A percentile compares a stretch with the other conserved stretches of the same genome.
These are phyloP conservation scores for Cardamine resedifolia DNA, from an alignment of 345 rosid species.

Conservation along the genomic window DNA sequence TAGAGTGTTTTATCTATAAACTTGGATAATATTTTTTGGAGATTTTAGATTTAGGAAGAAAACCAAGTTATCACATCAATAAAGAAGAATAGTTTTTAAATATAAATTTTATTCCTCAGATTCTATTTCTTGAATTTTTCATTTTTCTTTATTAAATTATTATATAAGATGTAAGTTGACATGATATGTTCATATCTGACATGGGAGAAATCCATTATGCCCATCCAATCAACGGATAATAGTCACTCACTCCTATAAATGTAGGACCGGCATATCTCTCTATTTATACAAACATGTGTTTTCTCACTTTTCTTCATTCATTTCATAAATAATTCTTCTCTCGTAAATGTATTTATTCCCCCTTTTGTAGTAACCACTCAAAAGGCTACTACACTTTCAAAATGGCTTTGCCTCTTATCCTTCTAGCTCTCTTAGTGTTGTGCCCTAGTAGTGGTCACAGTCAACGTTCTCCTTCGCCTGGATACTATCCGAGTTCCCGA, in stretches of 20 bases:
- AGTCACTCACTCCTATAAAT: conserved; percentile 24
- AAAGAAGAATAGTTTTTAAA: background rate
- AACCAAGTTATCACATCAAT: background rate
- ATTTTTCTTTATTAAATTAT: background rate
- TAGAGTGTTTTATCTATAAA: background rate
- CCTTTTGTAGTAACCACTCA: conserved; percentile 28
- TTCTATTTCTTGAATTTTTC: background rate
- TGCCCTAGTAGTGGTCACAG: conserved; percentile 26
- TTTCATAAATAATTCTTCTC: conserved; percentile 8
- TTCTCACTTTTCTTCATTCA: conserved; percentile 32
- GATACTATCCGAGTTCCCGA: conserved; percentile 70
- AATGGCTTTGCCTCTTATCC: conserved; percentile 45
- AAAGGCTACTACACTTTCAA: background rate
- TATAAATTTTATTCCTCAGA: background rate
- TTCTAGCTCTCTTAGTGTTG: conserved; percentile 36
- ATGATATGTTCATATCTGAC: conserved; percentile 17
- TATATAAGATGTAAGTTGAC: conserved; percentile 24
- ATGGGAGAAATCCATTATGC: conserved; percentile 17
- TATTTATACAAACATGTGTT: conserved; percentile 29
- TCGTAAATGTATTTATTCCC: background rate
- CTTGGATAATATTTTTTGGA: background rate
- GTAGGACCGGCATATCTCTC: conserved; percentile 25
- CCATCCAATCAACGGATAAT: conserved; percentile 31
- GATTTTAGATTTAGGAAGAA: background rate
- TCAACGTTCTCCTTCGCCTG: conserved; percentile 77